phyloP scores from a whole-genome alignment of 306 rosid genomes.

The Malus fusca region DNA sequence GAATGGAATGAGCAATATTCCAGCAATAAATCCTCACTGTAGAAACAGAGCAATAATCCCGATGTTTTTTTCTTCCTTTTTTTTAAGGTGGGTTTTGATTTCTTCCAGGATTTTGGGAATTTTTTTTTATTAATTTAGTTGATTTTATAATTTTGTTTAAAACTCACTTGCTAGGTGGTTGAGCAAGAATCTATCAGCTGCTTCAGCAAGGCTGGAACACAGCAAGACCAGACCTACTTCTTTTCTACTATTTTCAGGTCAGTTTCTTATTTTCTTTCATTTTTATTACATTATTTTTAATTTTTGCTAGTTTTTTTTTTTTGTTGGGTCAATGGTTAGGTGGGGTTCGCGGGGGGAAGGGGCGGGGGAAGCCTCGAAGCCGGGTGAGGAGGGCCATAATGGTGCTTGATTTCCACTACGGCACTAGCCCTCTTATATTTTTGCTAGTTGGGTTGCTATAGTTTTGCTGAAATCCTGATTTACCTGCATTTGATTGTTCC shows the following conservation, averaged over 20 bases:
- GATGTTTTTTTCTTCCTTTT: not conserved
- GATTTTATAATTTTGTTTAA: not conserved
- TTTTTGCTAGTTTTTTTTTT: not conserved
- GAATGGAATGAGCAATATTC: not conserved
- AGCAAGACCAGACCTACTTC: not conserved
- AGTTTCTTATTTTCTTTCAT: not conserved
- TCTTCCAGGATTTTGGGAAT: not conserved
- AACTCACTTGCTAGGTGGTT: not conserved
- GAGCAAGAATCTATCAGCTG: not conserved
- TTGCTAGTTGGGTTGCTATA: not conserved
- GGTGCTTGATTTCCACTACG: too few relatives aligned
- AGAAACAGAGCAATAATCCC: not conserved
- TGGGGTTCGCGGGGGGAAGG: too few relatives aligned
- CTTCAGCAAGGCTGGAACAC: not conserved
- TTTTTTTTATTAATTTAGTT: not conserved
- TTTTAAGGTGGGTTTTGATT: slow-evolving; percentile 8
- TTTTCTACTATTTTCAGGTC: slow-evolving; percentile 17
- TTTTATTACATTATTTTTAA: not conserved
- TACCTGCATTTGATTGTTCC: not conserved
- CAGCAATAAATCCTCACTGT: not conserved
- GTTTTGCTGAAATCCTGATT: not conserved
- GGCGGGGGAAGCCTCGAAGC: too few relatives aligned
- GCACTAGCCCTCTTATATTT: not conserved
- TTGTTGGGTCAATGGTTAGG: too few relatives aligned
- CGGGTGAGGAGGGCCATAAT: too few relatives aligned